These are phyloP conservation scores for Neurospora hispaniola DNA, from an alignment of 495 filamentous ascomycete species.

Conservation along the genomic window DNA sequence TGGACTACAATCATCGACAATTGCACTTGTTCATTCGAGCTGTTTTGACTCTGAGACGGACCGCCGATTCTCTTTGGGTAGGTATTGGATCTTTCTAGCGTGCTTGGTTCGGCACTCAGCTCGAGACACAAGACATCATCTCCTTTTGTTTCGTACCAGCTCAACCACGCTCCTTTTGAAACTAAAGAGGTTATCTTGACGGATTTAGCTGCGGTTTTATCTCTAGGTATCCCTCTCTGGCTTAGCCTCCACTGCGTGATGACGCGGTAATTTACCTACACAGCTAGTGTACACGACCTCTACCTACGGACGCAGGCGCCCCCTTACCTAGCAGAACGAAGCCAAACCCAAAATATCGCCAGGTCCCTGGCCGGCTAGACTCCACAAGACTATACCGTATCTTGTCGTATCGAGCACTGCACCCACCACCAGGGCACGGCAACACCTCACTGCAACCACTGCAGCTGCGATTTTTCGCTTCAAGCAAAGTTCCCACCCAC, in stretches of 20 bases:
- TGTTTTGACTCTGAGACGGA: background rate
- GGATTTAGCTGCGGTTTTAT: background rate
- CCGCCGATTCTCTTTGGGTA: background rate
- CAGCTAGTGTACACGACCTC: background rate
- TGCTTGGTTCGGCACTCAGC: background rate
- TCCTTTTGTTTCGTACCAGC: background rate
- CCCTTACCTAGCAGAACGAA: background rate
- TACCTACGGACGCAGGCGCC: background rate
- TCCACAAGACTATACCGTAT: background rate
- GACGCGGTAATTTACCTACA: background rate
- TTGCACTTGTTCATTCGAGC: background rate
- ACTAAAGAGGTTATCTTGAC: background rate
- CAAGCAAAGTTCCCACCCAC: background rate
- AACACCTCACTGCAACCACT: background rate
- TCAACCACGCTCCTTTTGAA: background rate
- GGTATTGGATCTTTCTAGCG: background rate
- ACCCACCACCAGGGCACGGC: background rate
- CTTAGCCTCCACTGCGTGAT: background rate
- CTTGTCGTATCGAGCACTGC: background rate
- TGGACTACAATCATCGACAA: background rate
- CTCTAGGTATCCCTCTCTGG: background rate
- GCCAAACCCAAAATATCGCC: background rate
- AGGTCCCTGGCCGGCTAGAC: background rate
- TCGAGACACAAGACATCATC: background rate
- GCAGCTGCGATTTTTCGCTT: background rate